Conservation (phyloP, 805 yeast genomes). For the Sugiyamaella chiloensis region DNA sequence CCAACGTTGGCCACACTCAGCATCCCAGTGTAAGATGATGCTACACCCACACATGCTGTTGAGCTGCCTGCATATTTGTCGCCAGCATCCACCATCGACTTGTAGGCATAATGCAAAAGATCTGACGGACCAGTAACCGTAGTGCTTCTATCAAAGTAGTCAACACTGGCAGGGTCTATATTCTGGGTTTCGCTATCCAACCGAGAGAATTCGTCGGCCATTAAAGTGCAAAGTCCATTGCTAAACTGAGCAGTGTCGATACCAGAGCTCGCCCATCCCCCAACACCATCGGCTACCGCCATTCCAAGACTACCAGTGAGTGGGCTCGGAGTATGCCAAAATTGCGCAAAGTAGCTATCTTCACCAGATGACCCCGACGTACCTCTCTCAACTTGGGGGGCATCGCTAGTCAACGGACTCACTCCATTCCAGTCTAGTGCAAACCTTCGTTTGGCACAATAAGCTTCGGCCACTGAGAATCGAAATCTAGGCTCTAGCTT, state of each 20-base stretch:
- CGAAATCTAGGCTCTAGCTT: slow-evolving; percentile 4
- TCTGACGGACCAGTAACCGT: slow-evolving; percentile 38
- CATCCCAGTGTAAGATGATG: slow-evolving; percentile 45
- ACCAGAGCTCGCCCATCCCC: slow-evolving; percentile 94
- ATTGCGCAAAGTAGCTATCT: slow-evolving; percentile 5
- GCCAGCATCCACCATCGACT: slow-evolving; percentile 48
- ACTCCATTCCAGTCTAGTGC: slow-evolving; percentile 4
- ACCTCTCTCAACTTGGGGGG: neutral
- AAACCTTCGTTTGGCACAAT: slow-evolving; percentile 14
- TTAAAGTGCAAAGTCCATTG: slow-evolving; percentile 64
- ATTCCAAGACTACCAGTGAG: slow-evolving; percentile 23
- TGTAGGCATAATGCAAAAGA: slow-evolving; percentile 56
- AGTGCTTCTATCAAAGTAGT: slow-evolving; percentile 8
- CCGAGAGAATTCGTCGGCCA: slow-evolving; percentile 41
- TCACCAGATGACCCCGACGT: slow-evolving; percentile 6
- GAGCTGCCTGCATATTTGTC: slow-evolving; percentile 87
- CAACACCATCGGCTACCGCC: slow-evolving; percentile 81
- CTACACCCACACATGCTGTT: slow-evolving; percentile 81
- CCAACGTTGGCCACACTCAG: slow-evolving; percentile 79
- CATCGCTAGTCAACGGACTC: neutral
- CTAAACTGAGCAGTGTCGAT: slow-evolving; percentile 86
- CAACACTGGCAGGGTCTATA: slow-evolving; percentile 1
- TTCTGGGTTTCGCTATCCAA: neutral
- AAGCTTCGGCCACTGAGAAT: slow-evolving; percentile 18
- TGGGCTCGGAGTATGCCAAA: slow-evolving; percentile 9